phyloP scores from a whole-genome alignment of 2,329 filamentous ascomycete genomes.

The Botrytis elliptica region DNA sequence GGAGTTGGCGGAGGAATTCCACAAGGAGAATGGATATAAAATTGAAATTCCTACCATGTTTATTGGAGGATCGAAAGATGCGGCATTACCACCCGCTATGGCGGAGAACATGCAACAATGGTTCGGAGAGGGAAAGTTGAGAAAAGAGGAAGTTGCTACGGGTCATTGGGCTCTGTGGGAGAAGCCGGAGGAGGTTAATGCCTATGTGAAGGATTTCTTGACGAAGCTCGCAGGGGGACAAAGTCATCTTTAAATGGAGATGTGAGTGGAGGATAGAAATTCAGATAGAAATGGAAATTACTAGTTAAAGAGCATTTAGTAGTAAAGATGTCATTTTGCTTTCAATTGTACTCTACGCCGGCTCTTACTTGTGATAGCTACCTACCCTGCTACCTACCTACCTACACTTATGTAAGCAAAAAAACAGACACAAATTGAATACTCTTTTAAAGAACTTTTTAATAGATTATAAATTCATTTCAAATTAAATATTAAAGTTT shows the following conservation, averaged over 20 bases:
- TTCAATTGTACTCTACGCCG: background rate
- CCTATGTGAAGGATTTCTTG: constrained; percentile 46
- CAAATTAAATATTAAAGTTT: too few relatives aligned
- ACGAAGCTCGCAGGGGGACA: constrained; percentile 20
- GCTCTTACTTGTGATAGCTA: background rate
- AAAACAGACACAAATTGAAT: too few relatives aligned
- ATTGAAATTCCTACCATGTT: constrained; percentile 69
- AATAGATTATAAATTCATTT: too few relatives aligned
- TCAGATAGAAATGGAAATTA: background rate
- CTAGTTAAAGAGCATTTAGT: background rate
- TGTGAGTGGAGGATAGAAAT: background rate
- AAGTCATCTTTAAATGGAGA: background rate
- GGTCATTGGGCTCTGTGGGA: constrained; percentile 84
- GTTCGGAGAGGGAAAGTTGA: constrained; percentile 51
- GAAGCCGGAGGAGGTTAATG: constrained; percentile 68
- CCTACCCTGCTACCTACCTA: too few relatives aligned
- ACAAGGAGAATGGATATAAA: constrained; percentile 51
- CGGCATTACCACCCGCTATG: constrained; percentile 70
- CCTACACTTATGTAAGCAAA: too few relatives aligned
- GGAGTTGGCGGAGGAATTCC: constrained; percentile 56
- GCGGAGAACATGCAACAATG: constrained; percentile 66
- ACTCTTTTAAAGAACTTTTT: too few relatives aligned
- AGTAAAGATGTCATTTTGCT: background rate
- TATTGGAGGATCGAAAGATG: constrained; percentile 69
- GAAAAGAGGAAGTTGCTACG: constrained; percentile 63